Evolutionary conservation across 179 eudicot genomes (phyloP), one percentile per base, ranked within the genome.

Genomic region (Amaranthus tricolor): DNA sequence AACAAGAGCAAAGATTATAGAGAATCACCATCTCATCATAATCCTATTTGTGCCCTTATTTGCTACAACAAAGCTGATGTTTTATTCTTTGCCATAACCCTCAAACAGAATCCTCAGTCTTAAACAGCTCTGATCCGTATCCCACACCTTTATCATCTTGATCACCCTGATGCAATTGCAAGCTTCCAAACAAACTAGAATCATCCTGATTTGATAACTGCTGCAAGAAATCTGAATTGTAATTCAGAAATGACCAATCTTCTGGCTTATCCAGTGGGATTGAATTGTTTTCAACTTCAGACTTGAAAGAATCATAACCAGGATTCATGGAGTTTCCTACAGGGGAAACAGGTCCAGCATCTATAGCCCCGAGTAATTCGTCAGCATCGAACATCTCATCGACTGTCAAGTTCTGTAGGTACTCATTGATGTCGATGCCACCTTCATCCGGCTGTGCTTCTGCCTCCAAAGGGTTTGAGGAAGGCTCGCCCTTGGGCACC

Each of bases 321-420:
- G 56, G 75, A 5, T 60, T 68, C 68, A 16, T n/a, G 1, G 54
- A 1, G 49, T 43, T 43, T 14, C 53, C 56, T 10, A 44, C 55
- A 21, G 15, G 21, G 51, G 57, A 20, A 19, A 76, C 43, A 67
- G 85, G 77, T 43, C 73, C 72, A 0, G 88, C 63, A 3, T 87
- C 76, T 24, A 90, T 51, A 17, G 49, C 70, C 7, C 79, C 82
- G 21, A 92, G 81, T 4, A 92, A 74, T 76, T 87, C 90, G 2
- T 87, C 88, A 54, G 86, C 88, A 71, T 89, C 88, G 24, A 92
- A 89, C 89, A 87, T 84, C 75, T 90, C 97, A 44, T 84, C 90
- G 6, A 19, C 3, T 0, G 78, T 54, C 58, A 79, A 77, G 55
- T 73, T 64, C 31, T 74, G 77, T 43, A 66, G 7, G 54, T 68